Base-by-base conservation (phyloP, 805 yeast genomes). In the Candida quercuum region DNA sequence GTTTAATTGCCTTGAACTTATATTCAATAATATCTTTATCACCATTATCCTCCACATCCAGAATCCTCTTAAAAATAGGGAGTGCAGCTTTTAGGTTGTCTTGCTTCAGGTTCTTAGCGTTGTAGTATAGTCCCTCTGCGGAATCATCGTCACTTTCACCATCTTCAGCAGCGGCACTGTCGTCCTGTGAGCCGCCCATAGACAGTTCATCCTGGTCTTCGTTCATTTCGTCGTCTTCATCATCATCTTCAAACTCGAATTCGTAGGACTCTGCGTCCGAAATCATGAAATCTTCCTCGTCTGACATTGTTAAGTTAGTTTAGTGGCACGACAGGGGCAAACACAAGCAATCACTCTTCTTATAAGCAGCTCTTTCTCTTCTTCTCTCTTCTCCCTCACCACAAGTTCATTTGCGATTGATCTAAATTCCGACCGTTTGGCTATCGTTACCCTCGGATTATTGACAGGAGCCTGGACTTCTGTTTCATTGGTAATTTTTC, bases 1-100 rank as follows among this genome's bases (percentile, higher is more conserved):
- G 59, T 25, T 54, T 54, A 18, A 41, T 29, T 2, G 57, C 47
- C 33, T 54, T 54, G 38, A 53, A 52, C 35, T 52, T 45, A 32
- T 41, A 48, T 29, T 50, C 47, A 16, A 35, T 21, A 10, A 32
- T 27, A 14, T 52, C 64, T 17, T 60, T 69, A 25, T 63, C 67
- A 35, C 61, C 64, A 15, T 40, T 64, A 31, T 61, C 61, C 32
- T 51, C 53, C 32, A 58, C 52, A 40, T 58, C 66, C 58, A 60
- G 32, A 1, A 46, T 46, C 23, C 33, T 27, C 10, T 34, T 36
- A 25, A 52, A 53, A 27, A 41, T 16, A 3, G 14, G 37, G 17
- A 48, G 6, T 3, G 54, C 51, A 28, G 36, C 47, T 20, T 48
- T 51, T 5, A 48, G 41, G 15, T 57, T 55, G 4, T 50, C 56